phyloP scores from a whole-genome alignment of 768 basidiomycete genomes.

The Amanita fuliginea region DNA sequence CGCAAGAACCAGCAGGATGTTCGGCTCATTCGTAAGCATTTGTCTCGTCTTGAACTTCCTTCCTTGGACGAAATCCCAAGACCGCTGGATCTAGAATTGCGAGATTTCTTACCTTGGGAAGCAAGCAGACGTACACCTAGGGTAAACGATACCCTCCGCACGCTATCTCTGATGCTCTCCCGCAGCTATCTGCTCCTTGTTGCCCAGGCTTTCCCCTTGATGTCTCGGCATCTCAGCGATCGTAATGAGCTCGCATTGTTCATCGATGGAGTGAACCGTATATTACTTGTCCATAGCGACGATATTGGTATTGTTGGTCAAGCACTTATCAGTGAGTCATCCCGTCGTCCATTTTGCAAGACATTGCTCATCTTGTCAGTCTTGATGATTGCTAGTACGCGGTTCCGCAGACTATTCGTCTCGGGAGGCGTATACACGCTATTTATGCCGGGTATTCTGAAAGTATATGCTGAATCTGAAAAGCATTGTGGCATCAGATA shows the following conservation, averaged over 20 bases:
- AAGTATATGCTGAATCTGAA: constrained; percentile 56
- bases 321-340: constrained; percentile 50
- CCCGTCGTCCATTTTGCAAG: constrained; percentile 5
- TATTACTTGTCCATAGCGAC: constrained; percentile 55
- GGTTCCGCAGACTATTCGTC: constrained; percentile 67
- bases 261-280: constrained; percentile 61
- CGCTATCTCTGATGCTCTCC: constrained; percentile 51
- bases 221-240: constrained; percentile 63
- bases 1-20: constrained; percentile 60
- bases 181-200: constrained; percentile 61
- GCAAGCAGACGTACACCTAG: not conserved
- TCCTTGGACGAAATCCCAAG: constrained; percentile 19
- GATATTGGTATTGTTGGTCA: constrained; percentile 74
- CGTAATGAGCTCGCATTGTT: constrained; percentile 54
- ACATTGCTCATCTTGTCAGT: constrained; percentile 23
- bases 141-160: constrained; percentile 13
- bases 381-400: constrained; percentile 64
- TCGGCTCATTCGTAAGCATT: constrained; percentile 52
- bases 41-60: constrained; percentile 51
- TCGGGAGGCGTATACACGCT: constrained; percentile 63
- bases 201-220: constrained; percentile 59
- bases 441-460: constrained; percentile 65
- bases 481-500: constrained; percentile 43
- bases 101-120: constrained; percentile 36
- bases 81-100: constrained; percentile 25